A percentile compares a stretch with the other conserved stretches of the same genome.
phyloP scores from a whole-genome alignment of 2,329 filamentous ascomycete genomes.

The Scedosporium minutisporum region DNA sequence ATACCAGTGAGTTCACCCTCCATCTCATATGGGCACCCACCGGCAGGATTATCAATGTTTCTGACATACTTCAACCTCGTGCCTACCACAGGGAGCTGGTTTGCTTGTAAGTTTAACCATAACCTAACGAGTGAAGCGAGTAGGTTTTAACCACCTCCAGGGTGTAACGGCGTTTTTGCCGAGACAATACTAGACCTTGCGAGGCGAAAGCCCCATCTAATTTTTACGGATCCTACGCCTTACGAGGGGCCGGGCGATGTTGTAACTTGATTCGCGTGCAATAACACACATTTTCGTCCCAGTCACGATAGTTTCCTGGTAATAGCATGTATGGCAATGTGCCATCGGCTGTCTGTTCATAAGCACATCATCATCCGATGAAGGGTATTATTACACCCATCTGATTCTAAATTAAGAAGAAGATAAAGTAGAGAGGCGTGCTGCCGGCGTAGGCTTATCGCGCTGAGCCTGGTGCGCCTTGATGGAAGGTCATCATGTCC shows the following conservation, averaged over 20 bases:
- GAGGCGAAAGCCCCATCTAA: slow-evolving; percentile 74
- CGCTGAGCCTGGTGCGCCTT: too few relatives aligned
- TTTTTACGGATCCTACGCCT: slow-evolving; percentile 57
- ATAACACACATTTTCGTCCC: neutral
- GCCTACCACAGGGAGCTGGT: slow-evolving; percentile 61
- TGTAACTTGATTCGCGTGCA: neutral
- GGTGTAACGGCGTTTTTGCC: slow-evolving; percentile 95
- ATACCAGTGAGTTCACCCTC: slow-evolving; percentile 52
- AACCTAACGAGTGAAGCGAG: neutral
- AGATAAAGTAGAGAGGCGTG: too few relatives aligned
- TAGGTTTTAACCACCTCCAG: slow-evolving; percentile 13
- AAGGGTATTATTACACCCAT: neutral
- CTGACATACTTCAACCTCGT: slow-evolving; percentile 9
- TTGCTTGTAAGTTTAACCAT: slow-evolving; percentile 53
- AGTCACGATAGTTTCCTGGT: neutral
- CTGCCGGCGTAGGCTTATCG: too few relatives aligned
- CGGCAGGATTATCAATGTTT: neutral
- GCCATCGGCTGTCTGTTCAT: neutral
- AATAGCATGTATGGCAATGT: too few relatives aligned
- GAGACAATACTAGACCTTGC: slow-evolving; percentile 86
- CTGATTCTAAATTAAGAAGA: neutral
- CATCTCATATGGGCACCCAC: neutral
- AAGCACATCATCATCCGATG: neutral
- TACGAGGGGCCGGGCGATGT: slow-evolving; percentile 31
- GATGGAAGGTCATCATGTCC: too few relatives aligned